A percentile compares a stretch with the other conserved stretches of the same genome.
These are phyloP conservation scores for Oryza coarctata DNA, from an alignment of 176 grass and related monocot species.

Conservation along the genomic window DNA sequence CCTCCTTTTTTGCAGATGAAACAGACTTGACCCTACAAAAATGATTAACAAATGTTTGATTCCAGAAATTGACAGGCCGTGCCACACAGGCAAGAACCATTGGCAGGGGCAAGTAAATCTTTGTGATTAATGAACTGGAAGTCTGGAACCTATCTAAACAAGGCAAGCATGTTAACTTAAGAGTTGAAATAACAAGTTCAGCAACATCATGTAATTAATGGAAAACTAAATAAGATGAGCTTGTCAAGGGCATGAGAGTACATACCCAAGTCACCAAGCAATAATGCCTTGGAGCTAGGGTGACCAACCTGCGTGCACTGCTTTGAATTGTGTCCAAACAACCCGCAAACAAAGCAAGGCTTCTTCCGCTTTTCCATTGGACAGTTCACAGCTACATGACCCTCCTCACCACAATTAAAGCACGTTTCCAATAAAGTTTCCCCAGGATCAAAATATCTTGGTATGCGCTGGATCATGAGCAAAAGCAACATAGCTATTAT, in stretches of 20 bases:
- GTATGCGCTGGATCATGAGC: conserved; percentile 64
- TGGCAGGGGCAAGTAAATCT: not conserved
- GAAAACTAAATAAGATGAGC: conserved; percentile 25
- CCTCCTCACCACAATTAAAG: conserved; percentile 91
- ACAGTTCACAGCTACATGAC: conserved; percentile 84
- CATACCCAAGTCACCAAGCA: conserved; percentile 52
- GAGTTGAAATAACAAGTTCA: conserved; percentile 4
- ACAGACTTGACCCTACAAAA: conserved; percentile 80
- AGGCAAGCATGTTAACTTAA: conserved; percentile 8
- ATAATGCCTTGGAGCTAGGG: conserved; percentile 46
- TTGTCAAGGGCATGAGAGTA: conserved; percentile 31
- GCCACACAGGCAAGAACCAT: not conserved
- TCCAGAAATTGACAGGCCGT: not conserved
- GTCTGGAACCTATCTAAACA: not conserved
- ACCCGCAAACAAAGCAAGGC: conserved; percentile 90
- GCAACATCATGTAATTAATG: conserved; percentile 9
- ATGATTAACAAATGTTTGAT: conserved; percentile 16
- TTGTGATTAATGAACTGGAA: not conserved
- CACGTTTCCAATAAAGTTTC: conserved; percentile 66
- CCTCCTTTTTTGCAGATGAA: conserved; percentile 90
- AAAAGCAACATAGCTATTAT: conserved; percentile 24
- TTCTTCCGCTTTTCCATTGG: conserved; percentile 65
- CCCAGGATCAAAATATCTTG: conserved; percentile 84
- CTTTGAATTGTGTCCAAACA: conserved; percentile 80
- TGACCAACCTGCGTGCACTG: conserved; percentile 80